These are phyloP conservation scores for Fusarium circinatum DNA, from an alignment of 2,329 filamentous ascomycete species.

Conservation along the genomic window DNA sequence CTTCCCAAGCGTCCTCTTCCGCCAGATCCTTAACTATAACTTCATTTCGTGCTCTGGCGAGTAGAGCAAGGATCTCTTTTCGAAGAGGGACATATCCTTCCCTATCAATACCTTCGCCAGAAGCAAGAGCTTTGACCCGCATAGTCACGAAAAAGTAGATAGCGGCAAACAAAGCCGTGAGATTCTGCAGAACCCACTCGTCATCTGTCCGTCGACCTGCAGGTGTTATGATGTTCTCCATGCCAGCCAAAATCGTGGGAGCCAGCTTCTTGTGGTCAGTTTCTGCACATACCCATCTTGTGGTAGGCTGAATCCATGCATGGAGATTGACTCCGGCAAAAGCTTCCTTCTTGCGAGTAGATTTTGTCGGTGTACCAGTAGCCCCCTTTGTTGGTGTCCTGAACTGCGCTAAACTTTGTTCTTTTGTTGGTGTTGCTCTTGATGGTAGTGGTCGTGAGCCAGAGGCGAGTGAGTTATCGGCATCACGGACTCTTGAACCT, in stretches of 20 bases:
- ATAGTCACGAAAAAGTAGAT: constrained; percentile 69
- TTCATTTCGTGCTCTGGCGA: constrained; percentile 55
- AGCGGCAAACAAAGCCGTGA: constrained; percentile 67
- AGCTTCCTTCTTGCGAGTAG: constrained; percentile 47
- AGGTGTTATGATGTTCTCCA: constrained; percentile 65
- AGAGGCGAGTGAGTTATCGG: constrained; percentile 41
- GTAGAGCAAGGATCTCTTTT: constrained; percentile 58
- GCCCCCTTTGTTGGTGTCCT: constrained; percentile 49
- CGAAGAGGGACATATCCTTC: constrained; percentile 57
- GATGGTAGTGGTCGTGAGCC: constrained; percentile 51
- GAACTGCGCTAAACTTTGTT: constrained; percentile 55
- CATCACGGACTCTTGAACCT: constrained; percentile 47
- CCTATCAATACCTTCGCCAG: constrained; percentile 52
- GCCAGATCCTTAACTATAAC: constrained; percentile 51
- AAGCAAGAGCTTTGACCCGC: constrained; percentile 56
- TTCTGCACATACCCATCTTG: constrained; percentile 70
- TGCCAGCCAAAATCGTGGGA: constrained; percentile 79
- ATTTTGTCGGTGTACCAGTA: constrained; percentile 55
- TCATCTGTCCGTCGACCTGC: constrained; percentile 58
- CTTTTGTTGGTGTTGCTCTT: constrained; percentile 59
- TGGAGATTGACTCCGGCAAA: constrained; percentile 56
- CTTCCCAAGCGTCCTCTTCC: constrained; percentile 63
- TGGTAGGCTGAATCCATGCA: constrained; percentile 75
- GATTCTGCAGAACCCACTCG: constrained; percentile 59
- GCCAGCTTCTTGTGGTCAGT: constrained; percentile 70